These are phyloP conservation scores for Plantago coronopus DNA, from an alignment of 305 asterid species.

Conservation along the genomic window DNA sequence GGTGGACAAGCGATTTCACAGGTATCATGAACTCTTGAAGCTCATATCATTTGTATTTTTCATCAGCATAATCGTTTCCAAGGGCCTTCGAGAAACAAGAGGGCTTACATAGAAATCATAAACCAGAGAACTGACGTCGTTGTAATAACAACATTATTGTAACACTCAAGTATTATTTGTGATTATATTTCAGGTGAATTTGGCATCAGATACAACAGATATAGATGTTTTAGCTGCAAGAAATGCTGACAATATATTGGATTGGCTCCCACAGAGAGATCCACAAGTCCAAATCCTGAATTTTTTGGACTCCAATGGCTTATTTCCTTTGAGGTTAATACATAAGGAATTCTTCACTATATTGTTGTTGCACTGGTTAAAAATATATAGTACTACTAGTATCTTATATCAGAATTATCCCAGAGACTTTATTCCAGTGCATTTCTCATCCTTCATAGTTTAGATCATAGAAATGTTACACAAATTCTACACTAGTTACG, in stretches of 20 bases:
- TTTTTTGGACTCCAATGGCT: conserved; percentile 64
- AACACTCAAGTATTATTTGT: background rate
- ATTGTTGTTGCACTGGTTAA: no score
- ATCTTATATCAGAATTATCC: no score
- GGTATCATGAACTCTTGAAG: conserved; percentile 28
- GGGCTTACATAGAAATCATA: no score
- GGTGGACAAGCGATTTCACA: conserved; percentile 45
- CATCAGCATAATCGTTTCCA: no score
- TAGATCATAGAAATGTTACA: no score
- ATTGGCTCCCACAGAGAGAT: conserved; percentile 72
- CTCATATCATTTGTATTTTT: background rate
- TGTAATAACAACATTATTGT: no score
- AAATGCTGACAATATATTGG: conserved; percentile 39
- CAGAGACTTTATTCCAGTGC: no score
- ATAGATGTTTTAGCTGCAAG: conserved; percentile 36
- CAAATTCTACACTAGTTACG: no score
- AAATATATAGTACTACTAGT: no score
- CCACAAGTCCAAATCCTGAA: conserved; percentile 62
- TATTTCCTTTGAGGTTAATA: conserved; percentile 56
- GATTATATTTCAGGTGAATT: conserved; percentile 41
- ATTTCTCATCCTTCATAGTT: no score
- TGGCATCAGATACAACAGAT: conserved; percentile 32
- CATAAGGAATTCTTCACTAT: background rate
- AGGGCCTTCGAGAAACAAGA: no score
- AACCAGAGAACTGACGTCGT: no score